Base-by-base conservation (phyloP, 495 filamentous ascomycete species). In the Tuber magnatum region DNA sequence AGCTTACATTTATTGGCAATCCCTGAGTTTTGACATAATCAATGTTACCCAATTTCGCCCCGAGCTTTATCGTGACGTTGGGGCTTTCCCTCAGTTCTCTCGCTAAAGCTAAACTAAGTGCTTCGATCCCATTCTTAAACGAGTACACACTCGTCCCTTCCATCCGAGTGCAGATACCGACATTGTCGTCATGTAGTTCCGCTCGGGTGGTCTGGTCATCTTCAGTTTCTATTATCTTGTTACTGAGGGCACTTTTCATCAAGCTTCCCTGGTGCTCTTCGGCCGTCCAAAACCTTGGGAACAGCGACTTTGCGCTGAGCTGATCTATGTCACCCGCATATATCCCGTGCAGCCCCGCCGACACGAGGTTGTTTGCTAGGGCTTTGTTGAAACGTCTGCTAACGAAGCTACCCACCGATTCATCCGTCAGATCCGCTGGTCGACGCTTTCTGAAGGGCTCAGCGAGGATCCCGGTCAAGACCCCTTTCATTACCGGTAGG, bases 321-420 rank as follows among this genome's bases (percentile, higher is more conserved):
- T 91, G 86, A 80, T 91, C 88, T 56, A 97, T 89, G 85, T 97
- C 92, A 68, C 96, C 96, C n/a, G 93, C 96, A 80, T 94, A 96
- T 28, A 98, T 92, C 18, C 96, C 96, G 84, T 97, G 95, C 39
- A 91, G 82, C n/a, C 93, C 83, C 41, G 90, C 92, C 5, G 93
- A 97, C 3, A 90, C 82, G 2, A 97, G 39, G 77, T 97, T 97
- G 56, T 97, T 85, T 42, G 91, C 91, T 9, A 92, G 56, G 18
- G 80, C 80, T 16, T 85, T 83, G 44, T 88, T 86, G 43, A 91
- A 83, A 22, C 89, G 82, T 28, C 90, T 85, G 3, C 84, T 82
- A 35, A 93, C 84, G 81, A 92, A 97, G 1, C 87, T 85, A 8
- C 88, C 91, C 40, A 97, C 83, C 16, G 92, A 93, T 78, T 94